Evolutionary conservation across 306 rosid genomes (phyloP).

Genomic region (Spatholobus suberectus): DNA sequence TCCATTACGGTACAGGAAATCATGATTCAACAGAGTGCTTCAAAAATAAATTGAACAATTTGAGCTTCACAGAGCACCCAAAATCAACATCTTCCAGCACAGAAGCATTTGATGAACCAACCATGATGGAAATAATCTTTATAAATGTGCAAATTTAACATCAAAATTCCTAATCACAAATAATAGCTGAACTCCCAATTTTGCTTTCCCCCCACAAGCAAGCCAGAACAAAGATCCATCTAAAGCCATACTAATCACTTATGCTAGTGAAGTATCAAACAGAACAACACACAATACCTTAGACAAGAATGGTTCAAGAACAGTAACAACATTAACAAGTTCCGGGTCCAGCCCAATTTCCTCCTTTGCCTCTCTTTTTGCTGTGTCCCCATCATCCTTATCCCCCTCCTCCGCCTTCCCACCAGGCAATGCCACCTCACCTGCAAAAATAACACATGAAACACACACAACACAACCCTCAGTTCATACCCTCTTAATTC

Average conservation of each 20-base stretch:
- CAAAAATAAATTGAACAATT: background rate
- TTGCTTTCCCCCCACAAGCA: conserved; percentile 37
- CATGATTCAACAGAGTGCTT: background rate
- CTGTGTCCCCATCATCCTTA: conserved; percentile 86
- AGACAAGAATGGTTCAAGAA: conserved; percentile 91
- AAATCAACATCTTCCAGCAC: conserved; percentile 18
- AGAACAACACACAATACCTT: conserved; percentile 59
- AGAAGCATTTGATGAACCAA: conserved; percentile 28
- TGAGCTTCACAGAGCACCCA: background rate
- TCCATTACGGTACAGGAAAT: background rate
- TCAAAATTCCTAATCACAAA: conserved; percentile 2
- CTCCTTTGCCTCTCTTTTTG: conserved; percentile 89
- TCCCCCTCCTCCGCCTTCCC: conserved; percentile 95
- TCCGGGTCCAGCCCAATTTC: conserved; percentile 93
- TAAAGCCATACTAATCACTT: background rate
- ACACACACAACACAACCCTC: conserved; percentile 26
- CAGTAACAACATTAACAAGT: conserved; percentile 76
- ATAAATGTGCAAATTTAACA: background rate
- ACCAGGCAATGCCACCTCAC: conserved; percentile 95
- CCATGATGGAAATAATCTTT: conserved; percentile 8
- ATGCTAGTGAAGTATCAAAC: background rate
- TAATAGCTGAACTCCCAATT: conserved; percentile 7
- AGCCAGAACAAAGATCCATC: conserved; percentile 4
- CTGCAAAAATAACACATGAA: conserved; percentile 46
- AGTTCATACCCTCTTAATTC: background rate